Base-by-base conservation (phyloP, 2,329 filamentous ascomycete genomes). In the Rachicladosporium sp. region DNA sequence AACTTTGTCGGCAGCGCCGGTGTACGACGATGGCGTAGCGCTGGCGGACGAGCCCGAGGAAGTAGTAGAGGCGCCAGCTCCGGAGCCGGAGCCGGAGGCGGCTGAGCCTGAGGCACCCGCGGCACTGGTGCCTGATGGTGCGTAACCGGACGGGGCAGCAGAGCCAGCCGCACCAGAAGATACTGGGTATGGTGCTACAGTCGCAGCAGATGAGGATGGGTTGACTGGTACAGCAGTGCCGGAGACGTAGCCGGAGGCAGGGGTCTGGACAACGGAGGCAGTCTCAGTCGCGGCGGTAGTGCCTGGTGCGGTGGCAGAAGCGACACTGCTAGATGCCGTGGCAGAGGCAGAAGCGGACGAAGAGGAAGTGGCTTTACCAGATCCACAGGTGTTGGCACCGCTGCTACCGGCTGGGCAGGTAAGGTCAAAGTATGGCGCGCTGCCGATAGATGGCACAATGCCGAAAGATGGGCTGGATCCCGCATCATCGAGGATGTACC, bases 401-500 rank as follows among this genome's bases (percentile, higher is more conserved):
- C 31, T 37, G n/a, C 41, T 40, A 32, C 37, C 44, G 23, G 43
- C 55, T 40, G 60, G 58, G 65, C 77, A 83, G 33, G 71, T 72
- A 39, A 82, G 71, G 40, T 82, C 73, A 55, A 70, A 82, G 29
- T 80, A 62, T 15, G 78, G 76, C 36, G 63, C 73, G 50, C 50
- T 64, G 47, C 78, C 57, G 34, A 64, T 58, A 39, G 64, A 64
- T 45, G 75, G 74, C 40, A 83, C 65, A 49, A 89, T 65, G 41
- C 82, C 82, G 52, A 88, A 89, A 56, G 73, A 78, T 36, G 62
- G 66, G 11, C 56, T 47, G 21, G 43, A 42, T 23, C 35, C 35
- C 21, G 51, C 49, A 37, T 89, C 82, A 56, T 82, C 76, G 19
- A 88, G 72, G 37, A 76, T 83, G 66, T 79, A 86, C 79, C 82